These are phyloP conservation scores for Peniophora sp. DNA, from an alignment of 1,284 basidiomycete genomes.

Conservation along the genomic window DNA sequence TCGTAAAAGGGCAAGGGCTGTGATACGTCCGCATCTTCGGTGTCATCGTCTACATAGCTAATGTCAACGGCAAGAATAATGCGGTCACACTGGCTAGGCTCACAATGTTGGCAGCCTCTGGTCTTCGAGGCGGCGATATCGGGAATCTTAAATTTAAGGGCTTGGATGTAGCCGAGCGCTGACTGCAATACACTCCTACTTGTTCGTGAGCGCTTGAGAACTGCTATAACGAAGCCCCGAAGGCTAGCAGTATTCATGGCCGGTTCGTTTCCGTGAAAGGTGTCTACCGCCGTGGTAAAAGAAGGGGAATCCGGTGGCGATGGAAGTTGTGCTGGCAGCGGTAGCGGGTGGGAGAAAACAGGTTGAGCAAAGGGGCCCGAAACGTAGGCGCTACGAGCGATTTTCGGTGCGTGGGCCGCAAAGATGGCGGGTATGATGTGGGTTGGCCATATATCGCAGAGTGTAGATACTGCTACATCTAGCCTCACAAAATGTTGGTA, in stretches of 20 bases:
- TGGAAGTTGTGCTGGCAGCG: no score
- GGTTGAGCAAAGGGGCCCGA: no score
- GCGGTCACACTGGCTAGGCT: constrained; percentile 33
- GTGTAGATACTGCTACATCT: no score
- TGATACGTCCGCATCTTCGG: constrained; percentile 15
- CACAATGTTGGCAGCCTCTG: constrained; percentile 27
- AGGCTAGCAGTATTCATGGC: constrained; percentile 41
- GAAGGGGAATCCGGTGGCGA: constrained; percentile 14
- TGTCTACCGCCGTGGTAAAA: constrained; percentile 9
- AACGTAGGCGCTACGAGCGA: no score
- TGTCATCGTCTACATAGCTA: constrained; percentile 12
- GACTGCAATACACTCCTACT: constrained; percentile 70
- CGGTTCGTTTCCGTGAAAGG: constrained; percentile 3
- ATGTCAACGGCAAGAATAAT: constrained; percentile 39
- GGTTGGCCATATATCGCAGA: no score
- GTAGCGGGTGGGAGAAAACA: no score
- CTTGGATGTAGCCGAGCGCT: constrained; percentile 72
- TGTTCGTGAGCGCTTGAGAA: constrained; percentile 66
- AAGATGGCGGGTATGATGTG: no score
- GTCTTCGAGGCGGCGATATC: constrained; percentile 47
- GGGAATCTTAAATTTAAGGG: constrained; percentile 57
- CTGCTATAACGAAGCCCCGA: constrained; percentile 69
- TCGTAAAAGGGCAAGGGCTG: constrained; percentile 32
- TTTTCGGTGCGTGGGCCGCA: no score
- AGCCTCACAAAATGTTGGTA: no score